Conservation (phyloP, 1,284 basidiomycete genomes). For the Puccinia hordei region DNA sequence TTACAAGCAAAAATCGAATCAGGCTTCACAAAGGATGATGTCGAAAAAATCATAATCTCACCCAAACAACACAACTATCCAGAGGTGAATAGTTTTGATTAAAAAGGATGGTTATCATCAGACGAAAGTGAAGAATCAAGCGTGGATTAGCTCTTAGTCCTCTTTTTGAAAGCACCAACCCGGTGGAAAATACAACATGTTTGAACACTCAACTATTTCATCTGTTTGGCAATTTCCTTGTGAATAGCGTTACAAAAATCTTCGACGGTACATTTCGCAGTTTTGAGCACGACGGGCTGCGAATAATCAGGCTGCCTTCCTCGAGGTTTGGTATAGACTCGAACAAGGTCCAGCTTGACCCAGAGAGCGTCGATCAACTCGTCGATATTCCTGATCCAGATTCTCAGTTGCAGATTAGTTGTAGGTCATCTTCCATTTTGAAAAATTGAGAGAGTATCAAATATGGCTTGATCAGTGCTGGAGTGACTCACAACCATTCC, state of each 20-base stretch:
- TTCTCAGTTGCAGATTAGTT: not conserved
- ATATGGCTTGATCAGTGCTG: not conserved
- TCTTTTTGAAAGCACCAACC: constrained; percentile 5
- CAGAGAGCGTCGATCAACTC: constrained; percentile 74
- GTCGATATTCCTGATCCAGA: constrained; percentile 71
- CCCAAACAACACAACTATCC: constrained; percentile 53
- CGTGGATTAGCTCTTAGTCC: not conserved
- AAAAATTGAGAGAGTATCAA: not conserved
- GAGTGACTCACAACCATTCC: constrained; percentile 70
- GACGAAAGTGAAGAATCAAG: not conserved
- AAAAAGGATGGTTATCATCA: not conserved
- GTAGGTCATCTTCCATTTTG: not conserved
- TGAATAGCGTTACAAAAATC: constrained; percentile 82
- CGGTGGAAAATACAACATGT: not conserved
- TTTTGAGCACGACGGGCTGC: constrained; percentile 69
- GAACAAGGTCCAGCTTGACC: constrained; percentile 76
- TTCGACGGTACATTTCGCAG: constrained; percentile 68
- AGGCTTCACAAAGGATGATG: too few species aligned
- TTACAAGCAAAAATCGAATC: constrained; percentile 64
- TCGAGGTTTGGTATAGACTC: constrained; percentile 87
- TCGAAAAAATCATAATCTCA: too few species aligned
- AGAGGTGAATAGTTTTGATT: not conserved
- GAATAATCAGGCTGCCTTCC: constrained; percentile 86
- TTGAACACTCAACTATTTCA: constrained; percentile 66
- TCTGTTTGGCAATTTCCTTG: constrained; percentile 87